Conservation (phyloP, 179 eudicot genomes). For the Carnegiea gigantea region DNA sequence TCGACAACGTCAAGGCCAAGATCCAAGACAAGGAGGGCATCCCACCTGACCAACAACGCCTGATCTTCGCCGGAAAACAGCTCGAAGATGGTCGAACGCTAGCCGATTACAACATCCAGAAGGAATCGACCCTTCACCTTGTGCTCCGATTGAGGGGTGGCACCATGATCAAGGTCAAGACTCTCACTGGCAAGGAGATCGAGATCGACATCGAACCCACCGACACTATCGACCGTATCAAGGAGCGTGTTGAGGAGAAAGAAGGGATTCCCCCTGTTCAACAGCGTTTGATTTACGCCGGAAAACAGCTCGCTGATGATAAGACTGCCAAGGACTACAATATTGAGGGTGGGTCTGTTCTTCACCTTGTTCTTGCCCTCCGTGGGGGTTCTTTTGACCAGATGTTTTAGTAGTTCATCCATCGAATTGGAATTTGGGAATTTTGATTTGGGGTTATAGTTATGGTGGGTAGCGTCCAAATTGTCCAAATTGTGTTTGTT, state of each 20-base stretch:
- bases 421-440: neutral
- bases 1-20: slow-evolving; percentile 10
- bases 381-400: neutral
- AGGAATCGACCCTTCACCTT: neutral
- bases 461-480: neutral
- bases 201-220: slow-evolving; percentile 16
- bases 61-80: slow-evolving; percentile 9
- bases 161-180: slow-evolving; percentile 18
- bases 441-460: neutral
- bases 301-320: slow-evolving; percentile 16
- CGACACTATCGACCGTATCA: slow-evolving; percentile 12
- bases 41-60: slow-evolving; percentile 9
- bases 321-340: slow-evolving; percentile 16
- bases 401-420: neutral
- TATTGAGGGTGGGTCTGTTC: slow-evolving; percentile 17
- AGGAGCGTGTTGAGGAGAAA: slow-evolving; percentile 15
- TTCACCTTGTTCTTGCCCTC: slow-evolving; percentile 15
- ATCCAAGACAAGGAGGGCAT: slow-evolving; percentile 7
- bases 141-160: neutral
- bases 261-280: slow-evolving; percentile 15
- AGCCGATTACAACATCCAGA: slow-evolving; percentile 7
- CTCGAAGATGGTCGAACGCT: slow-evolving; percentile 10
- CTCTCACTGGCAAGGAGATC: slow-evolving; percentile 13
- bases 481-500: neutral
- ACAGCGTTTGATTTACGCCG: slow-evolving; percentile 14